Conservation (phyloP, 2,329 filamentous ascomycete species). For the Juglanconis juglandina region DNA sequence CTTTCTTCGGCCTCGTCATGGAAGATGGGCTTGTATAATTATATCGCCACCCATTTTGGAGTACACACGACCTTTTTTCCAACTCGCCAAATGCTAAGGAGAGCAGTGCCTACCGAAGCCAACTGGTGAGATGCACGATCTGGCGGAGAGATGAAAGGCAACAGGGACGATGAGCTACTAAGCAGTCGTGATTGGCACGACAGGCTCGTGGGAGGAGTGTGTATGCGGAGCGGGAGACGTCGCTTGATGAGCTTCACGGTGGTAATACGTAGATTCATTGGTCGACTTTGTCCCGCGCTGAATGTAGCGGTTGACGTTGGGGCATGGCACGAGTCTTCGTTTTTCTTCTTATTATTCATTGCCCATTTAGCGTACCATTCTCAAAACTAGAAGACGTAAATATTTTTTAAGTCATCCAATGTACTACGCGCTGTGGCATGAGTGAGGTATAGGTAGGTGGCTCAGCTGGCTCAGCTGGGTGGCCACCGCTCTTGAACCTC, state of each 20-base stretch:
- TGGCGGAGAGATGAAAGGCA: background rate
- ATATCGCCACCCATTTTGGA: background rate
- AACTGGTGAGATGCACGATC: background rate
- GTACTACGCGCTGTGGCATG: too few species aligned
- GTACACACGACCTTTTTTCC: background rate
- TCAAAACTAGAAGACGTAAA: background rate
- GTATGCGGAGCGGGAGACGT: background rate
- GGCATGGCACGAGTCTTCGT: background rate
- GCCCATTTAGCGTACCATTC: background rate
- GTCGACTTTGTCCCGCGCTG: background rate
- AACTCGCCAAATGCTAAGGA: background rate
- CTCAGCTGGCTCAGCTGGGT: too few species aligned
- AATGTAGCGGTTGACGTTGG: background rate
- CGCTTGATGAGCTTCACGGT: background rate
- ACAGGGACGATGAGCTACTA: background rate
- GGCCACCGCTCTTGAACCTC: too few species aligned
- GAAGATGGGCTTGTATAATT: background rate
- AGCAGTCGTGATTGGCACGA: background rate
- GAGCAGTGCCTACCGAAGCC: background rate
- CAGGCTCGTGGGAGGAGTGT: background rate
- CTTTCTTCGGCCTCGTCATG: background rate
- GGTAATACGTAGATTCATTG: background rate
- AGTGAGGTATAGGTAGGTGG: too few species aligned
- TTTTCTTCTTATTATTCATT: background rate
- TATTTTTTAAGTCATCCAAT: too few species aligned